Evolutionary conservation across 305 asterid genomes (phyloP).

Genomic region (Salvia sclarea): DNA sequence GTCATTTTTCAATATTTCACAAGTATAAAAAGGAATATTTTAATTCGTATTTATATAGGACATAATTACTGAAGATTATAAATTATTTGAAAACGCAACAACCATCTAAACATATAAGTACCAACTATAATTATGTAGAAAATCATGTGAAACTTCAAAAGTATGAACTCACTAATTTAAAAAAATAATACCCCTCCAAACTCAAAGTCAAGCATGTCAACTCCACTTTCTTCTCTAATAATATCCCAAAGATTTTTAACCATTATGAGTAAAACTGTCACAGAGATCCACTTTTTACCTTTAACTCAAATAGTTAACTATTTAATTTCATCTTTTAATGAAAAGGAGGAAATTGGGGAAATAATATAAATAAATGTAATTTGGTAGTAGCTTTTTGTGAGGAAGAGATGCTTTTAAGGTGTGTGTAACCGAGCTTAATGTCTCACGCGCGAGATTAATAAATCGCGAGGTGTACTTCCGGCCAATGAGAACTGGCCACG

Average conservation of each 20-base stretch:
- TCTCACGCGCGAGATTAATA: slow-evolving; percentile 36
- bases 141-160: neutral
- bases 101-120: neutral
- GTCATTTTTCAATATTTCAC: neutral
- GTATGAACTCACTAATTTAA: neutral
- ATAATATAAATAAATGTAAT: slow-evolving; percentile 28
- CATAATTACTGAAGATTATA: no score
- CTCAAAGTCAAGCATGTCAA: slow-evolving; percentile 30
- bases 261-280: slow-evolving; percentile 27
- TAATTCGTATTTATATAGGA: no score
- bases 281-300: slow-evolving; percentile 27
- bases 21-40: no score
- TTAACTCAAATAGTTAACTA: slow-evolving; percentile 22
- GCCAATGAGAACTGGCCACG: slow-evolving; percentile 18
- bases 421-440: slow-evolving; percentile 22
- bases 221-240: slow-evolving; percentile 18
- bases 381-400: slow-evolving; percentile 41
- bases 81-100: neutral
- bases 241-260: slow-evolving; percentile 21
- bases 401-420: slow-evolving; percentile 45
- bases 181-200: neutral
- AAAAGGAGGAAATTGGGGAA: slow-evolving; percentile 28
- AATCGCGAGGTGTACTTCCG: neutral
- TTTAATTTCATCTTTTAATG: slow-evolving; percentile 39
- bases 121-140: neutral